A percentile compares a stretch with the other conserved stretches of the same genome.
These are phyloP conservation scores for Apiospora arundinis DNA, from an alignment of 2,329 filamentous ascomycete genomes.

Conservation along the genomic window DNA sequence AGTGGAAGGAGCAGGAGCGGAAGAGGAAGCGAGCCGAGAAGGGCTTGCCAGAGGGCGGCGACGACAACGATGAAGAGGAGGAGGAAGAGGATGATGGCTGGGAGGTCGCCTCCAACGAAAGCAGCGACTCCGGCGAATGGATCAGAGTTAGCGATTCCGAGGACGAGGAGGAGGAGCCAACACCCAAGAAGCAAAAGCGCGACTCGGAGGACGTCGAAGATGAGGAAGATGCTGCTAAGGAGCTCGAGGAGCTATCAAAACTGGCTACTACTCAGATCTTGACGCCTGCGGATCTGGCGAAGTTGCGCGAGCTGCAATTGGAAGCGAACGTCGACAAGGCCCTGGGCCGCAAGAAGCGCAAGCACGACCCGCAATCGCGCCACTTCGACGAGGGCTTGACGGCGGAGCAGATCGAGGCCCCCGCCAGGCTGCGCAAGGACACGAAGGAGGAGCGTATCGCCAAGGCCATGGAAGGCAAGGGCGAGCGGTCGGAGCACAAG, in stretches of 20 bases:
- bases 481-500: conserved; percentile 80
- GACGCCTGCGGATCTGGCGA: conserved; percentile 94
- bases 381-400: conserved; percentile 90
- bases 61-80: conserved; percentile 65
- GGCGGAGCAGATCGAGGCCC: conserved; percentile 88
- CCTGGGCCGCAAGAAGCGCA: conserved; percentile 55
- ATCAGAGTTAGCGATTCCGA: conserved; percentile 88
- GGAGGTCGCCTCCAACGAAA: conserved; percentile 67
- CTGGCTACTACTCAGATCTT: conserved; percentile 93
- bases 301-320: conserved; percentile 85
- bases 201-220: conserved; percentile 42
- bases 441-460: conserved; percentile 91
- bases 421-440: conserved; percentile 79
- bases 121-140: conserved; percentile 83
- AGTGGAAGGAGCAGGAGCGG: conserved; percentile 92
- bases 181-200: conserved; percentile 67
- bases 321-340: conserved; percentile 73
- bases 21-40: conserved; percentile 73
- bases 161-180: conserved; percentile 76
- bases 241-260: conserved; percentile 64
- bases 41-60: conserved; percentile 68
- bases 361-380: conserved; percentile 58
- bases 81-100: conserved; percentile 62
- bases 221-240: conserved; percentile 37
- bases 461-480: conserved; percentile 82